Base-by-base conservation (phyloP, 805 yeast species). In the Torulaspora quercuum region DNA sequence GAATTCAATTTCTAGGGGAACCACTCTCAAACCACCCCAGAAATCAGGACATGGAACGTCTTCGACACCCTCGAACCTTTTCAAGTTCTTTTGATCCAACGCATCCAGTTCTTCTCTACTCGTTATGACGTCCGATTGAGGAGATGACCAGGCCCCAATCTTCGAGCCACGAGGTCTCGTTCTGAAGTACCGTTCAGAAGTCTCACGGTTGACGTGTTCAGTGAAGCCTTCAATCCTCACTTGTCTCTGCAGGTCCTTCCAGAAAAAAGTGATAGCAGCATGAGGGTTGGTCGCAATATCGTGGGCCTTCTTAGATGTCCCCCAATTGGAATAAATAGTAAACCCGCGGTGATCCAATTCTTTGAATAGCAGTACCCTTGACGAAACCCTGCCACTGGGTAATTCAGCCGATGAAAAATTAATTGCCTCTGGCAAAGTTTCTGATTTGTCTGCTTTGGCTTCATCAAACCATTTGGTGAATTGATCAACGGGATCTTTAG, bases 111-210 rank as follows among this genome's bases (percentile, higher is more conserved):
- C 83, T 10, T 74, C 74, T 45, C 96, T 70, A 27, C 67, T 60
- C 9, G 57, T 52, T 23, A 89, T 69, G 3, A 68, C 70, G 36
- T 73, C 69, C 21, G 89, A 77, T 68, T 92, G 98, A 3, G 95
- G 94, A 18, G 94, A 81, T 0, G 97, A 83, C 95, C 96, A 89
- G 0, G 98, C 98, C 19, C 98, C 97, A 44, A 92, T 78, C 56
- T 83, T 80, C 19, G 95, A 83, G 5, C 94, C 97, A 41, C 95
- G 71, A 24, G 98, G 98, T 56, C 98, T 74, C 0, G 95, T 82
- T 34, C 75, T 72, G 63, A 77, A 92, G 63, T 92, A 92, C 32
- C 80, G 69, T 49, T 81, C 78, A 5, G 86, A 75, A 19, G 82
- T 85, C 50, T 83, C 89, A 40, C 79, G 69, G 17, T 77, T 68